Conservation (phyloP, 202 grass and related monocot genomes). For the Carex arenaria region DNA sequence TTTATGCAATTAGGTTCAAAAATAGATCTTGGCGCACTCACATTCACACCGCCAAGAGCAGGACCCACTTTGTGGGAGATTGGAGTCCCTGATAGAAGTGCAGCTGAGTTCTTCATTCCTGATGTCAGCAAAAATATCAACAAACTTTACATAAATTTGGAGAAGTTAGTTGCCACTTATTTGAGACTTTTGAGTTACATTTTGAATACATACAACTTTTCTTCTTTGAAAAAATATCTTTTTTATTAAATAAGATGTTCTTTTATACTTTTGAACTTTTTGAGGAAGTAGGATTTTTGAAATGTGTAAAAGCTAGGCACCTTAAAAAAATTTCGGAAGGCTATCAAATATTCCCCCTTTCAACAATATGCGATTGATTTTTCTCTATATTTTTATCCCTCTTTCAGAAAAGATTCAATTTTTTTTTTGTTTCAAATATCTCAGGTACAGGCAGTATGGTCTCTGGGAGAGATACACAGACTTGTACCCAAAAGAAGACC, state of each 20-base stretch:
- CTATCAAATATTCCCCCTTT: background rate
- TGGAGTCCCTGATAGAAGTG: slow-evolving; percentile 53
- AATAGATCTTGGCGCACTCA: slow-evolving; percentile 33
- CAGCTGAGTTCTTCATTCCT: slow-evolving; percentile 57
- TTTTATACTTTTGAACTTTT: background rate
- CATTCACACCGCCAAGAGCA: slow-evolving; percentile 43
- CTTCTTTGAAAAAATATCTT: background rate
- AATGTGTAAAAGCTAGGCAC: too few species aligned
- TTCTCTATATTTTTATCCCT: background rate
- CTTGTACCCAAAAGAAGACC: slow-evolving; percentile 44
- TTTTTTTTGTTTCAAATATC: background rate
- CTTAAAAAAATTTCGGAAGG: background rate
- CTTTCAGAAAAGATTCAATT: background rate
- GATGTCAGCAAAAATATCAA: slow-evolving; percentile 39
- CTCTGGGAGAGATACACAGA: slow-evolving; percentile 60
- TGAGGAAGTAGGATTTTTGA: background rate
- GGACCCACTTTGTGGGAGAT: slow-evolving; percentile 71
- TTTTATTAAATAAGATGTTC: background rate
- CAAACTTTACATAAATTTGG: slow-evolving; percentile 20
- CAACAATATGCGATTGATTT: background rate
- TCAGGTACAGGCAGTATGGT: slow-evolving; percentile 60
- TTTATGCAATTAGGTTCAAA: background rate
- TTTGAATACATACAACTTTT: background rate
- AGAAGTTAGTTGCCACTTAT: slow-evolving; percentile 29
- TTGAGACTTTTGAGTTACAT: background rate